Conservation (phyloP, 2,329 filamentous ascomycete species). For the Xylariaceae sp. region DNA sequence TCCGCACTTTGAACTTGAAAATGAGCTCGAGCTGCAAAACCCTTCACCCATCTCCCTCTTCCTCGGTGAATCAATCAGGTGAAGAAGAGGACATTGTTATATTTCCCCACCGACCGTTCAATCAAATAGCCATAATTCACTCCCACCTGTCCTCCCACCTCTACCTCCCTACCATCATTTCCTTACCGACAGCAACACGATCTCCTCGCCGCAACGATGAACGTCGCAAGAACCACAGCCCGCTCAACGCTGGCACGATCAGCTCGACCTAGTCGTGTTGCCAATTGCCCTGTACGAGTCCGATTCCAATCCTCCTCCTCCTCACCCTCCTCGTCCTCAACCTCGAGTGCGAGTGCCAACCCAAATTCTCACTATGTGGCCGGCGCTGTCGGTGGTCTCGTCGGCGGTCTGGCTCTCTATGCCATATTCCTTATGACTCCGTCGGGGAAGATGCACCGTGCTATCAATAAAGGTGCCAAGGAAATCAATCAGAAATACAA, state of each 20-base stretch:
- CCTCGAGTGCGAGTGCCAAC: conserved; percentile 8
- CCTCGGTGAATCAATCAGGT: too few species aligned
- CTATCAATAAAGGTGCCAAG: conserved; percentile 45
- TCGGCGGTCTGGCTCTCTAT: conserved; percentile 40
- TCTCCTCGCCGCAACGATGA: conserved; percentile 6
- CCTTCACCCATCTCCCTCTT: too few species aligned
- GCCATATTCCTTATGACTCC: conserved; percentile 43
- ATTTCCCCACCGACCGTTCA: too few species aligned
- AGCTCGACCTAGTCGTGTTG: conserved; percentile 10
- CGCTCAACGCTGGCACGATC: conserved; percentile 11
- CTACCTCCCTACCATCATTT: not conserved
- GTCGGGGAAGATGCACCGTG: conserved; percentile 37
- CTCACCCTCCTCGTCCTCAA: conserved; percentile 22
- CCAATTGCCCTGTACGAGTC: too few species aligned
- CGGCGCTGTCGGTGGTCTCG: conserved; percentile 43
- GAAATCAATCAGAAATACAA: conserved; percentile 60
- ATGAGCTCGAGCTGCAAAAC: too few species aligned
- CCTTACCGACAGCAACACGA: too few species aligned
- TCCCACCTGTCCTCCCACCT: not conserved
- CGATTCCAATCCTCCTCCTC: conserved; percentile 41
- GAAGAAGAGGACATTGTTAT: too few species aligned
- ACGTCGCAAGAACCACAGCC: conserved; percentile 10
- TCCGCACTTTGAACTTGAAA: too few species aligned
- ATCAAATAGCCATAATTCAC: too few species aligned
- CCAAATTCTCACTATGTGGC: conserved; percentile 35